A percentile compares a stretch with the other conserved stretches of the same genome.
These are phyloP conservation scores for Ophiostoma sp. DNA, from an alignment of 2,329 filamentous ascomycete genomes.

Conservation along the genomic window DNA sequence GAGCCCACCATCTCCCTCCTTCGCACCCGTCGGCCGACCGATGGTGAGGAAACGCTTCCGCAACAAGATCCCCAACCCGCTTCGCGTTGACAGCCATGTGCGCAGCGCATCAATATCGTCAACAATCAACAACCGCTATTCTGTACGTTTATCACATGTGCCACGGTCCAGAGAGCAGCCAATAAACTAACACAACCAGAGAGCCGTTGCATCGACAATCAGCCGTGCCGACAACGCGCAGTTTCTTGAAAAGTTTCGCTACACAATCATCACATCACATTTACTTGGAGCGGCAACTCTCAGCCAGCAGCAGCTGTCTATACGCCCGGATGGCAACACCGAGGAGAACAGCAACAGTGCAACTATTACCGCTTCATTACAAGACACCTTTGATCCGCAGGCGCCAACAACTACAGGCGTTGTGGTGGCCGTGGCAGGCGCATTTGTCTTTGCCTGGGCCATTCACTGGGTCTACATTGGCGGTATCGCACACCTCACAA, in stretches of 20 bases:
- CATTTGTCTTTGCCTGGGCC: slow-evolving; percentile 63
- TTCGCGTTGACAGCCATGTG: slow-evolving; percentile 41
- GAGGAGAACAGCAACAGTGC: not conserved
- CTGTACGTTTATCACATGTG: slow-evolving; percentile 38
- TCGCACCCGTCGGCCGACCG: slow-evolving; percentile 54
- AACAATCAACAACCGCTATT: slow-evolving; percentile 47
- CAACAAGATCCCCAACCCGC: slow-evolving; percentile 41
- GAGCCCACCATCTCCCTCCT: slow-evolving; percentile 43
- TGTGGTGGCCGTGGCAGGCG: slow-evolving; percentile 56
- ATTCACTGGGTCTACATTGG: slow-evolving; percentile 63
- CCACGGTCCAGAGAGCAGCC: not conserved
- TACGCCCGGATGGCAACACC: not conserved
- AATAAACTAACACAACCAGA: slow-evolving; percentile 39
- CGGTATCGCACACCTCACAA: slow-evolving; percentile 49
- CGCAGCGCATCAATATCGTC: slow-evolving; percentile 40
- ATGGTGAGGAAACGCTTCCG: slow-evolving; percentile 51
- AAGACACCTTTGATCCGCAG: slow-evolving; percentile 23
- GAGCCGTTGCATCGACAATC: slow-evolving; percentile 65
- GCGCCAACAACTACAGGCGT: slow-evolving; percentile 39
- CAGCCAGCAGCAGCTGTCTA: slow-evolving; percentile 35
- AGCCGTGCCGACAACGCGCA: slow-evolving; percentile 73
- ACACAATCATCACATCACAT: slow-evolving; percentile 87
- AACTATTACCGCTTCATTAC: not conserved
- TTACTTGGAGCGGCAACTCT: slow-evolving; percentile 64
- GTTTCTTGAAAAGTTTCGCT: slow-evolving; percentile 89